These are phyloP conservation scores for Alternaria incomplexa DNA, from an alignment of 2,329 filamentous ascomycete species.

Conservation along the genomic window DNA sequence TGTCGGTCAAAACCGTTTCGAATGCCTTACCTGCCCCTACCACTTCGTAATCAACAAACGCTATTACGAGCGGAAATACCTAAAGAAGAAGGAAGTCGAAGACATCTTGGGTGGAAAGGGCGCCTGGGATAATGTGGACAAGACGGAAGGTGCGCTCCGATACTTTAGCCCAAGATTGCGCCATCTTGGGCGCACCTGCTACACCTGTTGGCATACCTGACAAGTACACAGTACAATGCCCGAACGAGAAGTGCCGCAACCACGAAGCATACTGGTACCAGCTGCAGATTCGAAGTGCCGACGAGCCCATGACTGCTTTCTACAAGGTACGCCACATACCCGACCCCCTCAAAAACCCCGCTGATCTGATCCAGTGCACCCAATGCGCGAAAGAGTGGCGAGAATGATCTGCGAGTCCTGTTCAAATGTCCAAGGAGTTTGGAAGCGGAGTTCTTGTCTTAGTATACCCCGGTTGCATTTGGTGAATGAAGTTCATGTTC, in stretches of 20 bases:
- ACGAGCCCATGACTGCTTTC: slow-evolving; percentile 98
- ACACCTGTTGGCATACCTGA: neutral
- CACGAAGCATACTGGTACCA: slow-evolving; percentile 92
- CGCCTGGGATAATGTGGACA: slow-evolving; percentile 91
- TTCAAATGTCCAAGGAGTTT: slow-evolving; percentile 13
- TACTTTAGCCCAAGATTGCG: neutral
- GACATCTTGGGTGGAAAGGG: slow-evolving; percentile 88
- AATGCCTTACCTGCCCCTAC: slow-evolving; percentile 95
- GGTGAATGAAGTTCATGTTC: neutral
- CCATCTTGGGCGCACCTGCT: too few relatives aligned
- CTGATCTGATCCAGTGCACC: slow-evolving; percentile 42
- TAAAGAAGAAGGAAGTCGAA: slow-evolving; percentile 86
- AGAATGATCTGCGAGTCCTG: slow-evolving; percentile 33
- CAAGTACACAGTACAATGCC: slow-evolving; percentile 71
- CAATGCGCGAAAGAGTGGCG: slow-evolving; percentile 55
- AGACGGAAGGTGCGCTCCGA: slow-evolving; percentile 63
- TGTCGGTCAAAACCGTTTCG: slow-evolving; percentile 74
- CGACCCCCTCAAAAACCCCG: neutral
- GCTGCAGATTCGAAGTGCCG: slow-evolving; percentile 95
- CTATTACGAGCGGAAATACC: slow-evolving; percentile 79
- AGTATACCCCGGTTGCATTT: slow-evolving; percentile 12
- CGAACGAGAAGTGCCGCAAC: slow-evolving; percentile 79
- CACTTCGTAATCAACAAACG: slow-evolving; percentile 80
- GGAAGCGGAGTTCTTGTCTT: slow-evolving; percentile 1
- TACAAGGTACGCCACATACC: slow-evolving; percentile 67